Base-by-base conservation (phyloP, 768 basidiomycete species). In the Phylloporus sp. region DNA sequence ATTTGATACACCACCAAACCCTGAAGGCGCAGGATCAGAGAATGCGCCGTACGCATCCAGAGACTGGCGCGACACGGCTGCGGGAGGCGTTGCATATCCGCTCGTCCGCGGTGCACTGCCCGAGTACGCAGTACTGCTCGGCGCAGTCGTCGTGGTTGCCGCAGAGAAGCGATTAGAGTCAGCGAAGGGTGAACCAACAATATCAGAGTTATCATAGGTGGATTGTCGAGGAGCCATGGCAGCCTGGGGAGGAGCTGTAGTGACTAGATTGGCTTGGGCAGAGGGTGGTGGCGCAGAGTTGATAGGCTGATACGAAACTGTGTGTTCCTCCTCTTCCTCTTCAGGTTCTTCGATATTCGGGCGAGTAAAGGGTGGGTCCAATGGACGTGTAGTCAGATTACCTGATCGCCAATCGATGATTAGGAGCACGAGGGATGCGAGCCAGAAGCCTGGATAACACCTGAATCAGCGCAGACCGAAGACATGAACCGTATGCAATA, bases 41-140 rank as follows among this genome's bases (percentile, higher is more conserved):
- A 94, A 95, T 23, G 91, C 92, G 42, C 92, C 93, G 61, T 95
- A 94, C 15, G 84, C 82, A 59, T 95, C 93, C 71, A 94, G 81
- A 57, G 87, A 91, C 8, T 80, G 83, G 34, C 88, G 77, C 10
- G 77, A 75, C 44, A 56, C 61, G 47, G 55, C 70, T 52, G 53
- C 68, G 5, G 67, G 73, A 31, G 73, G 65, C 36, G 63, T 61
- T 15, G 53, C 62, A 42, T 68, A 69, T 16, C 60, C 66, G 5
- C 59, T 64, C 45, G 32, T 68, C 22, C 46, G 68, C 18, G 26
- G 45, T 31, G 48, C 54, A 36, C 42, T 64, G 38, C 60, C 52
- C 34, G 69, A 56, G 20, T 64, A 63, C 16, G 57, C 47, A 52
- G 65, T 53, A 49, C 60, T 56, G 55, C 57, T 50, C 43, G 64